Evolutionary conservation across 108 stramenopile species (phyloP).

Genomic region (Cyclotella baltica): DNA sequence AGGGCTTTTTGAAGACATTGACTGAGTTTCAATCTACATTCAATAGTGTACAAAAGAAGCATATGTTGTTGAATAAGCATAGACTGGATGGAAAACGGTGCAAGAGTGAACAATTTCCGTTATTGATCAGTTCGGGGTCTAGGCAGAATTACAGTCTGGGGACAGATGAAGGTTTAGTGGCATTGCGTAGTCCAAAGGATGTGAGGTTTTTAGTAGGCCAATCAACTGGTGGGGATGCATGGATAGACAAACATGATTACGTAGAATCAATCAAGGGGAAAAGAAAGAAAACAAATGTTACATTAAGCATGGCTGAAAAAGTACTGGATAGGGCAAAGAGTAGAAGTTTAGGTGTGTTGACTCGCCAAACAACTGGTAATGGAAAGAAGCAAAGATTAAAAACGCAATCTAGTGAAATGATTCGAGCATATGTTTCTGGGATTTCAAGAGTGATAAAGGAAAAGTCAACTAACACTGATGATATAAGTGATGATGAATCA

Average conservation of each 20-base stretch:
- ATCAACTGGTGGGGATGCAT: constrained; percentile 33
- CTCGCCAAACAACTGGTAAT: constrained; percentile 8
- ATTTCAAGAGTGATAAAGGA: background rate
- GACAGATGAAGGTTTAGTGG: constrained; percentile 67
- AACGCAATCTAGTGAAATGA: background rate
- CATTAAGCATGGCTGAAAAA: constrained; percentile 42
- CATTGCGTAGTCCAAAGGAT: constrained; percentile 66
- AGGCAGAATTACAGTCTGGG: constrained; percentile 57
- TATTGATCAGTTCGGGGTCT: constrained; percentile 71
- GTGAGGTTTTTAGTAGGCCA: constrained; percentile 52
- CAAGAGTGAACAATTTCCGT: constrained; percentile 42
- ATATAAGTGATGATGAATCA: constrained; percentile 6
- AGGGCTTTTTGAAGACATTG: constrained; percentile 62
- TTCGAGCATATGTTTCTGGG: constrained; percentile 4
- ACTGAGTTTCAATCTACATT: constrained; percentile 59
- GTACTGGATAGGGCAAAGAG: constrained; percentile 35
- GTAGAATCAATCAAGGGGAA: constrained; percentile 27
- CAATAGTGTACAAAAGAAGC: constrained; percentile 53
- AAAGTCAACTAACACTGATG: constrained; percentile 18
- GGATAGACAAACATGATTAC: constrained; percentile 15
- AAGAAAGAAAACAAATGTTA: background rate
- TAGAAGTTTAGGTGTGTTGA: constrained; percentile 25
- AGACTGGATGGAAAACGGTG: constrained; percentile 9
- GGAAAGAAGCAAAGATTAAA: constrained; percentile 1
- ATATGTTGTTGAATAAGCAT: constrained; percentile 30